These are phyloP conservation scores for Taphrina betulina DNA, from an alignment of 1,139 yeast genomes.

Conservation along the genomic window DNA sequence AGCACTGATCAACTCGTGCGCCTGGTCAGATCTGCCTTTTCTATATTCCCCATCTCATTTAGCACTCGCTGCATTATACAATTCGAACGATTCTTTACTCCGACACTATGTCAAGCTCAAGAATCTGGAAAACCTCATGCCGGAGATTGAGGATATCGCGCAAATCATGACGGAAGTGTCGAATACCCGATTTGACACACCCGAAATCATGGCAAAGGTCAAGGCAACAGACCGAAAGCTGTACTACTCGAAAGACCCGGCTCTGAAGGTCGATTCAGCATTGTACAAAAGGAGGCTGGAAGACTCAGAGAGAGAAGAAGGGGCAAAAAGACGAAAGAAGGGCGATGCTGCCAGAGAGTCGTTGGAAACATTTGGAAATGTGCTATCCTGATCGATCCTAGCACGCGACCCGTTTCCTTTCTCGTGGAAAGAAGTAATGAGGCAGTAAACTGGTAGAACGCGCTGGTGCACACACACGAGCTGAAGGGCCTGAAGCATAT, in stretches of 20 bases:
- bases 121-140: neutral
- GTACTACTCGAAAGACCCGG: conserved; percentile 40
- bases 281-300: conserved; percentile 28
- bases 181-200: conserved; percentile 50
- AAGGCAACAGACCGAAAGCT: conserved; percentile 44
- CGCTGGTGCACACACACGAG: no score
- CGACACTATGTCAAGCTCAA: conserved; percentile 57
- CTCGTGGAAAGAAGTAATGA: no score
- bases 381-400: conserved; percentile 1
- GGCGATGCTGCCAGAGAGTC: conserved; percentile 15
- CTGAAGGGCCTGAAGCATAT: no score
- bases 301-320: neutral
- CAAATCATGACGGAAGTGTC: neutral
- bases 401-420: no score
- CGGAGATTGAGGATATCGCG: neutral
- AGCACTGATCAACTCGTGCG: conserved; percentile 56
- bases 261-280: conserved; percentile 32
- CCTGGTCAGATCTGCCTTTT: conserved; percentile 73
- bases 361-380: conserved; percentile 8
- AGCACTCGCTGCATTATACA: conserved; percentile 79
- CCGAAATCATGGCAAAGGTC: conserved; percentile 40
- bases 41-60: conserved; percentile 91
- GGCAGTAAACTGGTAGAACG: no score
- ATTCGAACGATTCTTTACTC: conserved; percentile 62
- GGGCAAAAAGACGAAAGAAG: conserved; percentile 9